phyloP scores from a whole-genome alignment of 768 basidiomycete genomes.

The Tulasnella sp. region DNA sequence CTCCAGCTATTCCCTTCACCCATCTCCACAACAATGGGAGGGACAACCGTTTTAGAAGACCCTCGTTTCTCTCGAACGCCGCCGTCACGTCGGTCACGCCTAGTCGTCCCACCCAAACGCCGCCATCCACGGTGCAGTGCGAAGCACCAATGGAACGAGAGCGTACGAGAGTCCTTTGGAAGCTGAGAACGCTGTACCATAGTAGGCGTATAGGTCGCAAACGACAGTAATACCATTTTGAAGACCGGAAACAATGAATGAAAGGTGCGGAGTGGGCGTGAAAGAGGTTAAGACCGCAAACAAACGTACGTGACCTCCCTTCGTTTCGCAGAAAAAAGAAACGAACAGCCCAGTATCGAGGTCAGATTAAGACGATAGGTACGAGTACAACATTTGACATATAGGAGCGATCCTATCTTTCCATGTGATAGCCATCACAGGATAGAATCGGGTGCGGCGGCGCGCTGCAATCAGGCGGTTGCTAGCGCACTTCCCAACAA shows the following conservation, averaged over 20 bases:
- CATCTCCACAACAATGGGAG: no score
- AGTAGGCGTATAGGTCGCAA: slow-evolving; percentile 95
- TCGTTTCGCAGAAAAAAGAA: slow-evolving; percentile 95
- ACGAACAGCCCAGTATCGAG: slow-evolving; percentile 87
- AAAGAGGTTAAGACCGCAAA: no score
- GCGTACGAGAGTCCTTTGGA: slow-evolving; percentile 54
- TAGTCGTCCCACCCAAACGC: no score
- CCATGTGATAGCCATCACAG: background rate
- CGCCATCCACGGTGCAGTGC: no score
- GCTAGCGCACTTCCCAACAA: slow-evolving; percentile 63
- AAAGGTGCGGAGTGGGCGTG: no score
- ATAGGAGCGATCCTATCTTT: slow-evolving; percentile 87
- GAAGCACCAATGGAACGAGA: slow-evolving; percentile 79
- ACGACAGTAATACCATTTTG: slow-evolving; percentile 65
- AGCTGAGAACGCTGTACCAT: slow-evolving; percentile 78
- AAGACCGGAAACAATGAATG: slow-evolving; percentile 58
- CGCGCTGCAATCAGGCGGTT: background rate
- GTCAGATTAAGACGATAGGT: slow-evolving; percentile 76
- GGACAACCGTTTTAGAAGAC: no score
- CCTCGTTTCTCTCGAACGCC: no score
- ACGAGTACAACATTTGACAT: slow-evolving; percentile 89
- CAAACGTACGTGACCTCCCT: slow-evolving; percentile 82
- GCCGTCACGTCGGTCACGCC: no score
- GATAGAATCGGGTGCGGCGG: background rate
- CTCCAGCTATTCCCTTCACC: no score